Conservation (phyloP, 176 grass and related monocot species). For the Triticum urartu region DNA sequence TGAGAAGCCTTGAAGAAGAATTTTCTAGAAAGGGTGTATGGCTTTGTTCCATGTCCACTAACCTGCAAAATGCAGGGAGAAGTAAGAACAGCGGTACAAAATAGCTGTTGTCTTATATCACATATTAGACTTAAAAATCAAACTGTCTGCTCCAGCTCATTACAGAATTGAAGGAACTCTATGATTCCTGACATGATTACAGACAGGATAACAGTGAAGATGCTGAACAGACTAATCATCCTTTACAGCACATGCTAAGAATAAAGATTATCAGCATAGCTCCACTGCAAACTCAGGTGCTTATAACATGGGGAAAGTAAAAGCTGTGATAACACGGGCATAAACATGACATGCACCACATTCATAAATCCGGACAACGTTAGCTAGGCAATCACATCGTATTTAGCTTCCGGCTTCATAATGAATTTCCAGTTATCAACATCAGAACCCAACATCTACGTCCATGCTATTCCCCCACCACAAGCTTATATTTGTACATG, state of each 20-base stretch:
- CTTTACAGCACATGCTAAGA: conserved; percentile 1
- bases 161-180: neutral
- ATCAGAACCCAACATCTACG: neutral
- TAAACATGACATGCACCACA: conserved; percentile 3
- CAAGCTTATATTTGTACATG: conserved; percentile 23
- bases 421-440: conserved; percentile 18
- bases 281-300: conserved; percentile 23
- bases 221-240: neutral
- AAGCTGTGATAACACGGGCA: conserved; percentile 8
- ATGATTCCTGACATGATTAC: neutral
- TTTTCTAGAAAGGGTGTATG: conserved; percentile 69
- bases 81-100: conserved; percentile 13
- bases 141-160: neutral
- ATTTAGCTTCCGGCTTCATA: neutral
- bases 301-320: conserved; percentile 20
- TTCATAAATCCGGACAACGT: neutral
- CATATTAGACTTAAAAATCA: neutral
- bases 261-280: conserved; percentile 6
- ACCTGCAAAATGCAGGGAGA: conserved; percentile 47
- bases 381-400: neutral
- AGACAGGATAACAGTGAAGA: conserved; percentile 14
- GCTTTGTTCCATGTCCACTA: conserved; percentile 68
- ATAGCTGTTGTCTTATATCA: neutral
- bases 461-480: neutral
- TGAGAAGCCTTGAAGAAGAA: conserved; percentile 71